phyloP scores from a whole-genome alignment of 2,329 filamentous ascomycete genomes.

The Colletotrichum godetiae region DNA sequence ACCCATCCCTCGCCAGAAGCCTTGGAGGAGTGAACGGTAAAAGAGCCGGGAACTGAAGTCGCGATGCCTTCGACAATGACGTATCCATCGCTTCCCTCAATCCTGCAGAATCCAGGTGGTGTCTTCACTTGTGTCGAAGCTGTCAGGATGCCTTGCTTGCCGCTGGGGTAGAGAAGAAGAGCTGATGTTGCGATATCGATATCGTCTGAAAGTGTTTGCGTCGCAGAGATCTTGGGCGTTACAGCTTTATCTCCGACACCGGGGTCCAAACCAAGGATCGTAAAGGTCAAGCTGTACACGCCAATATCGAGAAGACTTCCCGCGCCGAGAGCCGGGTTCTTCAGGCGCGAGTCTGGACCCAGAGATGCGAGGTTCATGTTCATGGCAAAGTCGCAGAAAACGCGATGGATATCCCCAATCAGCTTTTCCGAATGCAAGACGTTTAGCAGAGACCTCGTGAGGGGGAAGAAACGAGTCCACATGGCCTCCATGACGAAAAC shows the following conservation, averaged over 20 bases:
- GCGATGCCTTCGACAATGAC: slow-evolving; percentile 50
- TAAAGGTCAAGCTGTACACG: slow-evolving; percentile 56
- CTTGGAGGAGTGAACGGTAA: slow-evolving; percentile 45
- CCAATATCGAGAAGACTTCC: slow-evolving; percentile 56
- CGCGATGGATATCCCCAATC: slow-evolving; percentile 52
- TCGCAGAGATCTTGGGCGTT: slow-evolving; percentile 48
- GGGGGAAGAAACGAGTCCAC: slow-evolving; percentile 57
- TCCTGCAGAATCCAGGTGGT: slow-evolving; percentile 45
- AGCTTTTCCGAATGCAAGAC: slow-evolving; percentile 51
- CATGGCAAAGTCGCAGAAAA: slow-evolving; percentile 53
- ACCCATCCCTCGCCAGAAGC: slow-evolving; percentile 38
- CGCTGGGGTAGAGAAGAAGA: slow-evolving; percentile 51
- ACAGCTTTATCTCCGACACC: slow-evolving; percentile 41
- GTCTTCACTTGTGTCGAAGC: slow-evolving; percentile 48
- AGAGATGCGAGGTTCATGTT: slow-evolving; percentile 48
- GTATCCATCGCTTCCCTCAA: slow-evolving; percentile 52
- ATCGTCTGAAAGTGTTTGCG: slow-evolving; percentile 48
- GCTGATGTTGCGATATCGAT: slow-evolving; percentile 50
- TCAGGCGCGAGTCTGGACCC: slow-evolving; percentile 46
- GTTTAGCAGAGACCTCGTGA: slow-evolving; percentile 47
- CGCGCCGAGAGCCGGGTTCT: slow-evolving; percentile 53
- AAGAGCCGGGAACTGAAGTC: slow-evolving; percentile 47
- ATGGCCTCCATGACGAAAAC: slow-evolving; percentile 59
- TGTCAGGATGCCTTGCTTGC: slow-evolving; percentile 55
- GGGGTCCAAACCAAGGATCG: slow-evolving; percentile 47